phyloP scores from a whole-genome alignment of 129 eudicot species.

The Flaveria trinervia region DNA sequence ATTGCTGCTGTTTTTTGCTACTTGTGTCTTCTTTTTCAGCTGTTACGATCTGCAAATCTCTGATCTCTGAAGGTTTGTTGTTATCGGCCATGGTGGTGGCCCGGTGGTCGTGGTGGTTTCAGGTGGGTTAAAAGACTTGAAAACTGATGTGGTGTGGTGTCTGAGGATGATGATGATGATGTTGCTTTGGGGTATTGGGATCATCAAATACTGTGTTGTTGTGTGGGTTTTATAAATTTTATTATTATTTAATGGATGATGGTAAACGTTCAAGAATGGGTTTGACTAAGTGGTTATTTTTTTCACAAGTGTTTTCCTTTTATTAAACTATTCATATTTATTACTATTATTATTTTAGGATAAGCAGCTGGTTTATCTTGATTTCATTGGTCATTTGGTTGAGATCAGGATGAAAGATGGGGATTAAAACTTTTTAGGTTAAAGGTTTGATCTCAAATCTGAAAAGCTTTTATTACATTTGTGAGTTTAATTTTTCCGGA shows the following conservation, averaged over 20 bases:
- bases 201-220: constrained; percentile 47
- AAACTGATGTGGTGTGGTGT: not conserved
- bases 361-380: no score
- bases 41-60: constrained; percentile 49
- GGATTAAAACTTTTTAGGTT: no score
- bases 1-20: constrained; percentile 41
- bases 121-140: constrained; percentile 42
- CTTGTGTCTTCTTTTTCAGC: constrained; percentile 43
- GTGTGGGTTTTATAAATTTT: constrained; percentile 21
- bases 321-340: no score
- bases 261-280: not conserved
- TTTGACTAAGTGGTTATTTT: not conserved
- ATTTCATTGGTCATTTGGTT: no score
- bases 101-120: constrained; percentile 15
- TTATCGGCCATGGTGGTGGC: constrained; percentile 43
- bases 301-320: no score
- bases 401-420: no score
- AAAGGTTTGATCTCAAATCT: no score
- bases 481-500: no score
- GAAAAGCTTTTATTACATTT: no score
- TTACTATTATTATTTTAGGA: no score
- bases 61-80: constrained; percentile 40
- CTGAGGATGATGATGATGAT: constrained; percentile 22
- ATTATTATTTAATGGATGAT: not conserved
- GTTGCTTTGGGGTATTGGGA: constrained; percentile 58